A percentile compares a stretch with the other conserved stretches of the same genome.
Conservation (phyloP, 371 early-diverging fungal species). For the Mucor sp. region DNA sequence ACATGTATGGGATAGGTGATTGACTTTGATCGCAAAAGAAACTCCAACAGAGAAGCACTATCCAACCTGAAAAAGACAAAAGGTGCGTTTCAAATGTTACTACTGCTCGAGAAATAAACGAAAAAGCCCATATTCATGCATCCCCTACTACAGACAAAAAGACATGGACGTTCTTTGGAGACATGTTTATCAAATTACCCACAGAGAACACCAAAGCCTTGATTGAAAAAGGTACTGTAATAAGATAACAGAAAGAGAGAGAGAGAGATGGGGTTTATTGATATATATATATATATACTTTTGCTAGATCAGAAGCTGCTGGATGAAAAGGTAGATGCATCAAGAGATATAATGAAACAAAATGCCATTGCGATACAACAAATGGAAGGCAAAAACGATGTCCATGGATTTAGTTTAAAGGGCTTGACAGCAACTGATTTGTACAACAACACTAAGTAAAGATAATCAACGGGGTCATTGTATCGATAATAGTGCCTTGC, state of each 20-base stretch:
- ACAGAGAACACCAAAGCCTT: conserved; percentile 35
- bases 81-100: conserved; percentile 5
- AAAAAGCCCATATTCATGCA: not conserved
- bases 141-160: conserved; percentile 53
- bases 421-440: conserved; percentile 44
- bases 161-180: conserved; percentile 65
- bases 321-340: conserved; percentile 42
- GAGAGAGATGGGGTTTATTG: no score
- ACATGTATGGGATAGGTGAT: conserved; percentile 45
- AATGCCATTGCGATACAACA: conserved; percentile 46
- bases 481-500: conserved; percentile 54
- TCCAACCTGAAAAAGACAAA: conserved; percentile 42
- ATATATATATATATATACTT: not conserved
- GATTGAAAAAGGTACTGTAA: conserved; percentile 45
- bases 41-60: conserved; percentile 64
- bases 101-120: no score
- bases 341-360: conserved; percentile 47
- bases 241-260: no score
- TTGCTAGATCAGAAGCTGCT: conserved; percentile 45
- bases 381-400: conserved; percentile 49
- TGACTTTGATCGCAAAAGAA: conserved; percentile 63
- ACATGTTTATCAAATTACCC: conserved; percentile 65
- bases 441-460: conserved; percentile 52
- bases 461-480: conserved; percentile 60
- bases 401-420: conserved; percentile 46